Base-by-base conservation (phyloP, 257 asterid genomes). In the Jacaranda copaia region DNA sequence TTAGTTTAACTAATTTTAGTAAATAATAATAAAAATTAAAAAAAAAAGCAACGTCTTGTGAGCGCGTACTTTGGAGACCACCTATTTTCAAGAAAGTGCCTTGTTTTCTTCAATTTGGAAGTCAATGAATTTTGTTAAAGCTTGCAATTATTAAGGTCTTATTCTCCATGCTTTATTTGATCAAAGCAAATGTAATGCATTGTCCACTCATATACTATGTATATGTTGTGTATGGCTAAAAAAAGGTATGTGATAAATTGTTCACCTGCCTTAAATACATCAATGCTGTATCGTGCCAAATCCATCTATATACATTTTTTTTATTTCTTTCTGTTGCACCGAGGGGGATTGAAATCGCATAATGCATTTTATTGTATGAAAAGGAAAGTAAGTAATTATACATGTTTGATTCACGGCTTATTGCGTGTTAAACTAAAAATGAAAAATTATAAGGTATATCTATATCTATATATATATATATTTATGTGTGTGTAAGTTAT, bases 151-250 rank as follows among this genome's bases (percentile, higher is more conserved):
- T 52, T 13, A 15, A 13, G 57, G 16, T 4, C 81, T 70, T 20
- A 70, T 70, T 76, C 69, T 80, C 81, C 75, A 70, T 74, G 77
- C 77, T 75, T 75, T 75, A 80, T 70, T 60, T 80, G 80, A 75
- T 75, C 80, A 53, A 75, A 68, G 64, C 63, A 64, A 58, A 58
- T 58, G 38, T 58, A 58, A 8, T 8, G 1, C 6, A 10, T 18
- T 14, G 64, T 58, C 35, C 19, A 16, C 11, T 58, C 12, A 16
- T 58, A 16, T 42, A 5, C 5, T 8, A 42, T 42, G 8, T 5
- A 42, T 8, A 42, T 42, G 8, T 42, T 42, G 32, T 58, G 1
- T 25, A 5, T 58, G 38, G 6, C 8, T 60, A 20, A 60, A 25
- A 25, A 25, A 25, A 55, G 61, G 4, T 20, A 60, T 60, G 66